These are phyloP conservation scores for Aspergillus egyptiacus DNA, from an alignment of 495 filamentous ascomycete genomes.

Conservation along the genomic window DNA sequence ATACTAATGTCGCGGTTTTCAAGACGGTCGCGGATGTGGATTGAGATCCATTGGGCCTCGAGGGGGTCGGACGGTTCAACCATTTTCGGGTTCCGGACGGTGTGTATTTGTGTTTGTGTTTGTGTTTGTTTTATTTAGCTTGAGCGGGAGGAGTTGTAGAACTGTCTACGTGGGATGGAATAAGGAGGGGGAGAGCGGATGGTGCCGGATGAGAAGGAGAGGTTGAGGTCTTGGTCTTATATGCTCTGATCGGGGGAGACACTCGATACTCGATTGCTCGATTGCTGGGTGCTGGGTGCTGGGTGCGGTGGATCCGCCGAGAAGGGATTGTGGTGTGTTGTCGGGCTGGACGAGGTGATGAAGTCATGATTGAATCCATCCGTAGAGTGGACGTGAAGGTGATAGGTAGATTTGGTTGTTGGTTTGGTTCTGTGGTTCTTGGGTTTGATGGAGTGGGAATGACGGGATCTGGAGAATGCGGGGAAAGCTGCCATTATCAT, in stretches of 20 bases:
- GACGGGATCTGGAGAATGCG: conserved; percentile 2
- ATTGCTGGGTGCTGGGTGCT: background rate
- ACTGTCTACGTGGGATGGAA: background rate
- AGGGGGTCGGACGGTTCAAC: conserved; percentile 24
- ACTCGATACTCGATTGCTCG: too few relatives aligned
- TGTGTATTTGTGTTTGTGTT: too few relatives aligned
- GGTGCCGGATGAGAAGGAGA: background rate
- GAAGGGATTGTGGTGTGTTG: background rate
- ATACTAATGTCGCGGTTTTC: conserved; percentile 27
- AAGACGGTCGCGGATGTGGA: conserved; percentile 37
- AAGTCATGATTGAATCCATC: conserved; percentile 3
- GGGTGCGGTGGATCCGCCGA: background rate
- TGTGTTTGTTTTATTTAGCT: too few relatives aligned
- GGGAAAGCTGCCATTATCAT: conserved; percentile 10
- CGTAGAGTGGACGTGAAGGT: background rate
- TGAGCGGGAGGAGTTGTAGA: too few relatives aligned
- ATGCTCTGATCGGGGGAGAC: background rate
- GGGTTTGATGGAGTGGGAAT: background rate
- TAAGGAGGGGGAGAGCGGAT: background rate
- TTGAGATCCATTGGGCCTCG: conserved; percentile 28
- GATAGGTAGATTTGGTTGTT: background rate
- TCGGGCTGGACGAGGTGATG: conserved; percentile 1
- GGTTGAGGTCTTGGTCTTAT: background rate
- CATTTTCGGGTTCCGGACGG: too few relatives aligned
- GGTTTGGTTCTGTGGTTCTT: background rate